phyloP scores from a whole-genome alignment of 73 alveolate genomes.

The Tetrahymena malaccensis region DNA sequence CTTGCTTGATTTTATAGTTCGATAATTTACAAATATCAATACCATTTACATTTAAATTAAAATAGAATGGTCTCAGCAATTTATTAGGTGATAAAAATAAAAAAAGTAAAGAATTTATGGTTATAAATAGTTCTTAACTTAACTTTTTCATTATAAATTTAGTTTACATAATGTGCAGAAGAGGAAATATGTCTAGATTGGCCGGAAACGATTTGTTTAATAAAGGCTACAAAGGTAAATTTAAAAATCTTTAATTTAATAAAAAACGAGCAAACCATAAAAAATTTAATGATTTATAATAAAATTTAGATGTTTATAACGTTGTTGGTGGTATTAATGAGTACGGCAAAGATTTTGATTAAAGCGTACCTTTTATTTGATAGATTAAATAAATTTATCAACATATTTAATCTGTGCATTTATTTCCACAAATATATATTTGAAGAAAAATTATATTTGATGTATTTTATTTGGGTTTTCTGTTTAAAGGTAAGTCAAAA shows the following conservation, averaged over 20 bases:
- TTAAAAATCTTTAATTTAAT: not conserved
- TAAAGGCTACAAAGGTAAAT: not conserved
- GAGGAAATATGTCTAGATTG: slow-evolving; percentile 54
- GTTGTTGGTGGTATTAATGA: slow-evolving; percentile 30
- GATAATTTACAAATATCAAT: no score
- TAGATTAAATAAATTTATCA: not conserved
- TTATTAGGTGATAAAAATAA: not conserved
- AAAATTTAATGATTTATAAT: not conserved
- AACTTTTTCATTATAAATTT: not conserved
- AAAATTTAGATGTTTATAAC: not conserved
- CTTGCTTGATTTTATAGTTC: no score
- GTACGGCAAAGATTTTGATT: slow-evolving; percentile 22
- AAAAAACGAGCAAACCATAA: not conserved
- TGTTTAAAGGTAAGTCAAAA: no score
- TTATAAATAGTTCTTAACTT: not conserved
- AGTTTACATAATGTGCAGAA: slow-evolving; percentile 58
- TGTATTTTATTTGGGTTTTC: no score
- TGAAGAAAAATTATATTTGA: not conserved
- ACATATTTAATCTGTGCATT: not conserved
- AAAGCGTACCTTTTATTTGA: slow-evolving; percentile 19
- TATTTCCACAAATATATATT: not conserved
- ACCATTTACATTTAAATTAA: no score
- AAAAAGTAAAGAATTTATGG: not conserved
- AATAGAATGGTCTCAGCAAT: not conserved
- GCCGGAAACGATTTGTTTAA: slow-evolving; percentile 47